Evolutionary conservation across 192 early-diverging fungal genomes (phyloP), one percentile per base, ranked within the genome.

Genomic region (Coemansia furcata): DNA sequence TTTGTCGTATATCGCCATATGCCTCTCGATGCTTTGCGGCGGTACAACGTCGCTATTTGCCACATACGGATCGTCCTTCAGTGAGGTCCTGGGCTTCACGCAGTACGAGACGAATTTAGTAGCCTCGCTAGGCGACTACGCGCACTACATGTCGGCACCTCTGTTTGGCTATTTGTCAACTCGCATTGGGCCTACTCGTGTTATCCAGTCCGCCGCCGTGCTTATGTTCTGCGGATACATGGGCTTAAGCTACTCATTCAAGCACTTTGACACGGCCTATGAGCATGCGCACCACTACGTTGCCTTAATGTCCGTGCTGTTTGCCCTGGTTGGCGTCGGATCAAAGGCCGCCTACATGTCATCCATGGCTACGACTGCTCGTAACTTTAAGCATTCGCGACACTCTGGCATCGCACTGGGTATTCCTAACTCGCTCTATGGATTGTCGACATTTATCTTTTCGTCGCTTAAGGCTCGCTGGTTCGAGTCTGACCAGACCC

Each of bases 21-120:
- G 84, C 57, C 21, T 80, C 49, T 82, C 83, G 32, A 77, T 82
- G 73, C 66, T 80, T 7, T 77, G 80, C 23, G 85, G 84, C 33
- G 90, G 90, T 33, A 90, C 90, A 6, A 82, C 88, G 6, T 92
- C 89, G 67, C 69, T 90, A 19, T 92, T 89, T 68, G 79, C 85
- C 23, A 84, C 85, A 10, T 92, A 90, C 67, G 81, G 86, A 33
- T 77, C 82, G 40, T 70, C 79, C 58, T 76, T 87, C 62, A 68
- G 72, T 60, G 71, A 80, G 42, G 68, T 76, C 11, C 79, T 89
- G 9, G 77, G 80, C 14, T 88, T 87, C 55, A 85, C 77, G 33
- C 86, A 87, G 32, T 85, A 86, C 29, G 80, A 89, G 66, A 85
- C 84, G 17, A 89, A 87, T 71, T 55, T 85, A 17, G 83, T 92